Evolutionary conservation across 108 stramenopile species (phyloP), one percentile per base, ranked within the genome.

Genomic region (Nitzschia palea): DNA sequence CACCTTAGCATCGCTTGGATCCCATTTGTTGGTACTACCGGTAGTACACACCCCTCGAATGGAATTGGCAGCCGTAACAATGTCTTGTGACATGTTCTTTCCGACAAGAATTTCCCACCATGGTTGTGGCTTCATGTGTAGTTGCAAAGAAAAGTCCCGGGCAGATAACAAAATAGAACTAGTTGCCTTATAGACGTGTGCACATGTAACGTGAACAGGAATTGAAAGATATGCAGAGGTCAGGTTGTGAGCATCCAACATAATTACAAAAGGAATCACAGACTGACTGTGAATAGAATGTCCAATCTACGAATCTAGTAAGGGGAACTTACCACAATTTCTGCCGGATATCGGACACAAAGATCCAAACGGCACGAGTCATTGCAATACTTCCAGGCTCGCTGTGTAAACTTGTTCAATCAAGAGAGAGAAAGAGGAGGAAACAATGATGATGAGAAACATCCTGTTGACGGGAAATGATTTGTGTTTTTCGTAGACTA

Each of bases 331-430:
- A 82, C 87, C 53, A 87, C 80, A 30, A 86, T 48, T 78, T 90
- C 86, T 17, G 92, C 74, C 51, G 74, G 75, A 59, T 62, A 89
- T 43, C 92, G 72, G 6, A 90, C 80, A 44, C 85, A 90, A n/a
- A 90, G 61, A 74, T 93, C 92, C 53, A 90, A 60, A 29, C 77
- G 78, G 63, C 77, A 91, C 1, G 93, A 82, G 76, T 94, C 93
- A 51, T 94, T 94, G 80, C 93, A 91, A 64, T 87, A 90, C 31
- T 88, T 82, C 93, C 93, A 94, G 30, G 93, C 84, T 17, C 77
- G 47, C 79, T 94, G 93, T 6, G 76, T 67, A 40, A 87, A 56
- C 67, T 68, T 26, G 57, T n/a, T n/a, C n/a, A n/a, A n/a, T n/a
- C n/a, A n/a, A n/a, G n/a, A n/a, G n/a, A n/a, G n/a, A n/a, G n/a